Base-by-base conservation (phyloP, 352 stramenopile genomes). In the Phytophthora tentaculata region DNA sequence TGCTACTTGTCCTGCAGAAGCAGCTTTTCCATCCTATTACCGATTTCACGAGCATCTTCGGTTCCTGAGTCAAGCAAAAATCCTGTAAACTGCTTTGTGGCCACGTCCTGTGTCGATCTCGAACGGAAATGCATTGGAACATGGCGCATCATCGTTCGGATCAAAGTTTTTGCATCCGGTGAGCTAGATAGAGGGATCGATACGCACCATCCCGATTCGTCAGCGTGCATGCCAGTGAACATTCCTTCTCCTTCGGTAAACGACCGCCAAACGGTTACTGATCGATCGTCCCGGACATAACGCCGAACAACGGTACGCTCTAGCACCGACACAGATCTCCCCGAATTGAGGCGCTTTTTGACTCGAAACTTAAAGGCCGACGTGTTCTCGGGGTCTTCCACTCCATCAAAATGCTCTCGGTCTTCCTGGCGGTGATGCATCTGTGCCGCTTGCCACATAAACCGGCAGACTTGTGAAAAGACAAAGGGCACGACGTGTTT, bases 81-180 rank as follows among this genome's bases (percentile, higher is more conserved):
- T 12, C 29, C 47, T 22, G 45, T 61, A 26, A 73, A 73, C 29
- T 73, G 26, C 20, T 57, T 43, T 29, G 29, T 17, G 16, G 53
- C 52, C 0, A 26, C 6, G 1, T 61, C 37, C 2, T 49, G 39
- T 37, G 14, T 20, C 13, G 43, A 17, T n/a, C 44, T 57, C 0
- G 52, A 41, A 16, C 28, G 62, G 37, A 73, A 69, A 19, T 73
- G 59, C 65, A 73, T 73, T 8, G 65, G 65, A 2, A 64, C 52
- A 17, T 64, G 23, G 19, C 59, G 65, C 10, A 73, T 59, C n/a
- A 61, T 60, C 14, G 53, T 69, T n/a, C 52, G 20, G 1, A 39
- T 22, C 9, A 73, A 41, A 13, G 65, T 64, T 0, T 37, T 48
- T n/a, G 44, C 13, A 10, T 59, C n/a, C 0, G 52, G 26, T 5